Percentiles rank a stretch among this genome's conserved stretches.
Evolutionary conservation across 805 yeast genomes (phyloP).

Genomic region (Candida maesae): DNA sequence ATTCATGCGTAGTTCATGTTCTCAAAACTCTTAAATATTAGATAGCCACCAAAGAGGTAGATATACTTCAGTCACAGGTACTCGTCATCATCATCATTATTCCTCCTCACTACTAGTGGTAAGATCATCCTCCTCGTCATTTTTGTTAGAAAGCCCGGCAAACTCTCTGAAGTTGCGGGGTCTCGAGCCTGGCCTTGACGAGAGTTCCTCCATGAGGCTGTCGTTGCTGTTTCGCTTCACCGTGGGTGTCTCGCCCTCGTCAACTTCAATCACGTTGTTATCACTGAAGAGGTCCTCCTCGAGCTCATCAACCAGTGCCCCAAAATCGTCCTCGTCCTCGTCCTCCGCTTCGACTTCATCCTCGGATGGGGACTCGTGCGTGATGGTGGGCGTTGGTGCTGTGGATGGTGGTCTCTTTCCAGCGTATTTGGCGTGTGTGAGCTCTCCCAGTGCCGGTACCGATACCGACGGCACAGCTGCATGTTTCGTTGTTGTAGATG

Average conservation of each 20-base stretch:
- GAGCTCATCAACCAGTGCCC: conserved; percentile 23
- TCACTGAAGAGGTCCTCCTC: conserved; percentile 21
- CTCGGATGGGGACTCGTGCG: conserved; percentile 5
- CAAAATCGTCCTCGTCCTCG: conserved; percentile 21
- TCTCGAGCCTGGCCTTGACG: conserved; percentile 4
- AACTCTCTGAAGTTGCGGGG: conserved; percentile 26
- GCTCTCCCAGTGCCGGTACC: background rate
- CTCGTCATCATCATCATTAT: conserved; percentile 5
- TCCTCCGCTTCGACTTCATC: background rate
- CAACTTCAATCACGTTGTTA: conserved; percentile 8
- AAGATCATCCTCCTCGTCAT: conserved; percentile 26
- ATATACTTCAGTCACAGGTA: no score
- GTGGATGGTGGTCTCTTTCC: conserved; percentile 22
- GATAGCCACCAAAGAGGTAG: no score
- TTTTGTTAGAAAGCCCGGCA: conserved; percentile 21
- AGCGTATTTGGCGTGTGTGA: conserved; percentile 7
- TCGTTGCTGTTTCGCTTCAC: background rate
- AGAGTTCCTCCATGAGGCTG: background rate
- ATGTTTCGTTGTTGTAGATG: no score
- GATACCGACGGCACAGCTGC: no score
- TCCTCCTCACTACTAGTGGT: conserved; percentile 27
- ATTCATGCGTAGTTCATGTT: no score
- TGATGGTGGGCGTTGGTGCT: conserved; percentile 15
- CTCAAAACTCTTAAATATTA: no score
- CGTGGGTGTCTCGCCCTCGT: conserved; percentile 3